Evolutionary conservation across 371 early-diverging fungal species (phyloP), one percentile per base, ranked within the genome.

Genomic region (Amoeboaphelidium occidentale): DNA sequence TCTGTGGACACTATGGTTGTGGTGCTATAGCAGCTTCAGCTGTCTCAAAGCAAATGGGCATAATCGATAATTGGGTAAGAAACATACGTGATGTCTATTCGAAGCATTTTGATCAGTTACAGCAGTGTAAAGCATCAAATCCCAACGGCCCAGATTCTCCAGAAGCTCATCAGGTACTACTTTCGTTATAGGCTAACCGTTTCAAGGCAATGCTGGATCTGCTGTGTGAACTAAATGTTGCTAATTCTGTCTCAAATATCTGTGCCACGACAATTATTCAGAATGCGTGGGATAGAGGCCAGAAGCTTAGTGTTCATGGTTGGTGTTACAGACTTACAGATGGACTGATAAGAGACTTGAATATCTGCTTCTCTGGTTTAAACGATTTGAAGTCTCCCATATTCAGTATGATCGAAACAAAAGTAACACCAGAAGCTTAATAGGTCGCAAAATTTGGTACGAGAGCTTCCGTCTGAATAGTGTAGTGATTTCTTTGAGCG

Each of bases 1-100:
- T 94, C 10, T 86, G 85, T 53, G 96, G 81, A 25, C 92, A 91
- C 61, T 81, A 83, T 52, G 64, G 72, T 27, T 89, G 90, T 62
- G 89, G 85, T 45, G 93, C 90, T 53, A 77, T 87, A 23, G 66
- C 67, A 48, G 80, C 84, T 1, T 63, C 66, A 23, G 58, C 66
- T 57, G 42, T 48, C 25, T 25, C 39, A 44, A 57, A 64, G 14
- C 78, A 77, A 27, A 77, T 61, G 52, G 87, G 83, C 27, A 58
- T 80, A 51, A 74, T 88, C 32, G 85, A 87, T 62, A 78, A 78
- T 66, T 85, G 85, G 86, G 71, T 84, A 23, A 62, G 73, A 6
- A 50, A 56, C 43, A 59, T 66, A 47, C 56, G 58, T 41, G 61
- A 60, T 49, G 32, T 58, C 21, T 56, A 53, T 44, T 2, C 6